Evolutionary conservation across 495 filamentous ascomycete genomes (phyloP).

Genomic region (Bombardia bombarda): DNA sequence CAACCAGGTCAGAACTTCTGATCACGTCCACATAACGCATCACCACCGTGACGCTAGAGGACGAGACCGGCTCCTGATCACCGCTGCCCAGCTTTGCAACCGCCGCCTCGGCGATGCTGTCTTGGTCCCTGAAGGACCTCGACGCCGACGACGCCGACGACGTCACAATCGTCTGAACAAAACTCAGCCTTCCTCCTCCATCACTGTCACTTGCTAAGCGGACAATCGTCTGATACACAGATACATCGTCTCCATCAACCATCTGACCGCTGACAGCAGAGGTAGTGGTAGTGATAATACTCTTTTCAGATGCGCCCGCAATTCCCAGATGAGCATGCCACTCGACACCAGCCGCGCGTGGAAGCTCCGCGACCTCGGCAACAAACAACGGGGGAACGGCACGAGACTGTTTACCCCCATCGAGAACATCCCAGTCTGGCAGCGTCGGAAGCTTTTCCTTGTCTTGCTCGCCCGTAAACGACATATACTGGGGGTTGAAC

Average conservation of each 20-base stretch:
- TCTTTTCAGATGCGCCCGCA: constrained; percentile 1
- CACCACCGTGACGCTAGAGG: too few species aligned
- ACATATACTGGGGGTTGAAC: constrained; percentile 39
- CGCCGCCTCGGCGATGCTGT: background rate
- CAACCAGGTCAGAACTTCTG: background rate
- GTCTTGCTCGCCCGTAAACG: constrained; percentile 10
- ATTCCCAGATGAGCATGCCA: constrained; percentile 27
- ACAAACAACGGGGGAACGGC: constrained; percentile 56
- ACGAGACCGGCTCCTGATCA: background rate
- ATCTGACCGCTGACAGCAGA: background rate
- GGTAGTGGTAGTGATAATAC: too few species aligned
- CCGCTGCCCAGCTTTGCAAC: background rate
- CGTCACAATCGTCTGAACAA: constrained; percentile 18
- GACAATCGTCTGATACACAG: constrained; percentile 10
- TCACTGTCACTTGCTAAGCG: background rate
- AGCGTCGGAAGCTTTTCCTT: constrained; percentile 12
- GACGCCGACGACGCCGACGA: background rate
- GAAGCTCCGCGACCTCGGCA: constrained; percentile 44
- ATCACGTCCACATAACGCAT: constrained; percentile 13
- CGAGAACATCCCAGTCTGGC: constrained; percentile 30
- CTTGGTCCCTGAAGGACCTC: background rate
- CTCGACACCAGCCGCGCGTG: constrained; percentile 21
- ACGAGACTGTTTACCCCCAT: constrained; percentile 5
- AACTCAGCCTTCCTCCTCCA: background rate
- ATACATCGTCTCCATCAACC: background rate